Conservation (phyloP, 2,329 filamentous ascomycete species). For the Fusarium sp. region DNA sequence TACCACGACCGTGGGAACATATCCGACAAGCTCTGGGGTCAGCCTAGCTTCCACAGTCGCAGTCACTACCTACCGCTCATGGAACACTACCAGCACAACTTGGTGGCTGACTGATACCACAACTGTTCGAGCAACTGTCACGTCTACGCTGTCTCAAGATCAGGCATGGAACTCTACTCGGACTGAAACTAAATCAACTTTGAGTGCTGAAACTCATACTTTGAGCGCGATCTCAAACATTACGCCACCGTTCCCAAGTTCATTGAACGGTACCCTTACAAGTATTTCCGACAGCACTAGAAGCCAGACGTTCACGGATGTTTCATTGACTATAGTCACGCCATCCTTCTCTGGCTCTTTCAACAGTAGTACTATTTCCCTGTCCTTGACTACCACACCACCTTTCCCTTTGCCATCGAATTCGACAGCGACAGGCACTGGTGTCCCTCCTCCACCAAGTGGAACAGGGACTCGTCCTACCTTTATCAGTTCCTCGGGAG, state of each 20-base stretch:
- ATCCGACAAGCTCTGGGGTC: constrained; percentile 9
- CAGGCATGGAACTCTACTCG: constrained; percentile 16
- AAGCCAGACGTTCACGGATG: constrained; percentile 8
- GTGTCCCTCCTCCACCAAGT: constrained; percentile 17
- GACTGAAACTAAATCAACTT: constrained; percentile 11
- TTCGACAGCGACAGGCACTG: constrained; percentile 27
- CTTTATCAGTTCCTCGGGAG: constrained; percentile 2
- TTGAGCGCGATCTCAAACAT: constrained; percentile 4
- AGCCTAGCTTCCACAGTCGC: constrained; percentile 8
- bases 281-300: constrained; percentile 6
- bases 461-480: constrained; percentile 14
- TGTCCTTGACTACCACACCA: constrained; percentile 9
- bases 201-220: constrained; percentile 4
- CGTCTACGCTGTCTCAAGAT: constrained; percentile 9
- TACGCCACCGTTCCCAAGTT: constrained; percentile 19
- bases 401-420: constrained; percentile 41
- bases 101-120: constrained; percentile 25
- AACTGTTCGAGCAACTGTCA: background rate
- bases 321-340: constrained; percentile 10
- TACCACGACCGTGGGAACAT: constrained; percentile 6
- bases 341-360: constrained; percentile 22
- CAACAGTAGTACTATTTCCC: constrained; percentile 8
- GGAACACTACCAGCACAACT: constrained; percentile 18
- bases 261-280: constrained; percentile 21
- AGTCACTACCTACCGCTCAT: constrained; percentile 10